Conservation (phyloP, 2,329 filamentous ascomycete genomes). For the Neopestalotiopsis sp. region DNA sequence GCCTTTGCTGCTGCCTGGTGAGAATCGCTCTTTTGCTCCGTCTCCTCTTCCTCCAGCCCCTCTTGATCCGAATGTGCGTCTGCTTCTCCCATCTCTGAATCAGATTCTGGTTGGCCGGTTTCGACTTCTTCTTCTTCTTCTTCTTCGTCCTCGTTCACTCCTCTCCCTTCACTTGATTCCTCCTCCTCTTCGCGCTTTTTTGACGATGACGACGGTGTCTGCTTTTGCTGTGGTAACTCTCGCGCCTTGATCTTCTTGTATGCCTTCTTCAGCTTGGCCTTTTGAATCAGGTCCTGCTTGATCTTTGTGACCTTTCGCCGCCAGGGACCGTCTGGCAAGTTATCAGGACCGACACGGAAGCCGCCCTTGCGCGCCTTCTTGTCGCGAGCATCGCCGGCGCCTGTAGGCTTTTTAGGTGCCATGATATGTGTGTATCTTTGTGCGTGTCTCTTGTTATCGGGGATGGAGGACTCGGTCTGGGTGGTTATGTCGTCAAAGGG, state of each 20-base stretch:
- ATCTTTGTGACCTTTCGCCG: slow-evolving; percentile 89
- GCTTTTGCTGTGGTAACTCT: slow-evolving; percentile 26
- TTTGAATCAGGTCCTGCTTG: slow-evolving; percentile 86
- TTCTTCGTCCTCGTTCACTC: slow-evolving; percentile 39
- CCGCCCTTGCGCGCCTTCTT: slow-evolving; percentile 69
- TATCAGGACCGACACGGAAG: slow-evolving; percentile 86
- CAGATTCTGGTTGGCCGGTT: slow-evolving; percentile 45
- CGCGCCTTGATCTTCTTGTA: slow-evolving; percentile 85
- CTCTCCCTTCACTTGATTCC: slow-evolving; percentile 46
- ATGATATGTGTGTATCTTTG: slow-evolving; percentile 41
- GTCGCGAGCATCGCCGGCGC: slow-evolving; percentile 43
- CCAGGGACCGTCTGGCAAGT: slow-evolving; percentile 89
- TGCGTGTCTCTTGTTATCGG: too few species aligned
- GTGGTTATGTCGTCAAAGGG: not conserved
- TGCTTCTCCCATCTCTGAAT: slow-evolving; percentile 40
- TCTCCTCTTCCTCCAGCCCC: slow-evolving; percentile 9
- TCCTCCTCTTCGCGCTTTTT: slow-evolving; percentile 31
- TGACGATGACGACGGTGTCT: slow-evolving; percentile 15
- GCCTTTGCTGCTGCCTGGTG: slow-evolving; percentile 16
- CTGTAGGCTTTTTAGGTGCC: slow-evolving; percentile 63
- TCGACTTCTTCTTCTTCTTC: slow-evolving; percentile 10
- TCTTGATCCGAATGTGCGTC: slow-evolving; percentile 25
- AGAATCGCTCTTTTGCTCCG: not conserved
- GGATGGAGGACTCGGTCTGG: not conserved
- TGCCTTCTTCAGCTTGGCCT: slow-evolving; percentile 90